Evolutionary conservation across 257 asterid species (phyloP).

Genomic region (Phtheirospermum japonicum): DNA sequence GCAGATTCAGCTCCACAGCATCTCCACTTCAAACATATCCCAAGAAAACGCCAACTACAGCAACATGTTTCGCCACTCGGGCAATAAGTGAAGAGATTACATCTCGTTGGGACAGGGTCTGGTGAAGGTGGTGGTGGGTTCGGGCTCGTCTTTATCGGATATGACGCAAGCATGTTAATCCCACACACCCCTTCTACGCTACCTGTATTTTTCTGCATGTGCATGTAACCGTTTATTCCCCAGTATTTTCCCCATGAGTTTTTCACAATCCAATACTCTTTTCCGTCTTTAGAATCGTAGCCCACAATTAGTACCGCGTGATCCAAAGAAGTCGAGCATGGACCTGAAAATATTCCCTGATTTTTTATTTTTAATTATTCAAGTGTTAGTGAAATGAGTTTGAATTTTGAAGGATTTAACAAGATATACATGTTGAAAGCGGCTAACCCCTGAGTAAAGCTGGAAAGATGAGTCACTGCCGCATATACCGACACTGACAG

Average conservation of each 20-base stretch:
- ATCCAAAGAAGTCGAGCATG: constrained; percentile 77
- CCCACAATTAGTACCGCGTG: constrained; percentile 94
- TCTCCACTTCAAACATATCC: constrained; percentile 74
- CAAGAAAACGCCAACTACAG: constrained; percentile 55
- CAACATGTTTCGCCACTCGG: constrained; percentile 79
- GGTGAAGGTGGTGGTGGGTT: constrained; percentile 88
- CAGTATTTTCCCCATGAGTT: constrained; percentile 89
- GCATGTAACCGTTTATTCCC: constrained; percentile 80
- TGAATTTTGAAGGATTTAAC: too few relatives aligned
- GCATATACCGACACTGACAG: constrained; percentile 90
- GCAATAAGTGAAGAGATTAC: constrained; percentile 62
- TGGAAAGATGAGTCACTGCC: constrained; percentile 78
- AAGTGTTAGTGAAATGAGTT: too few relatives aligned
- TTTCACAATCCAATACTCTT: constrained; percentile 86
- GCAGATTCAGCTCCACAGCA: constrained; percentile 75
- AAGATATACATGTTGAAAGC: too few relatives aligned
- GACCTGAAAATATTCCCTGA: constrained; percentile 88
- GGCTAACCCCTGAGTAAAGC: constrained; percentile 68
- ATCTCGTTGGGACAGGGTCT: constrained; percentile 58
- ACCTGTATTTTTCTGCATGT: constrained; percentile 57
- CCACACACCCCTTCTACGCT: constrained; percentile 68
- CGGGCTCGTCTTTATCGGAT: constrained; percentile 82
- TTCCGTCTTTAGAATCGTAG: constrained; percentile 66
- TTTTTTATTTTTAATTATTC: too few relatives aligned
- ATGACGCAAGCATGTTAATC: constrained; percentile 77